A percentile compares a stretch with the other conserved stretches of the same genome.
These are phyloP conservation scores for Kurtzmaniella natalensis DNA, from an alignment of 1,139 yeast genomes.

Conservation along the genomic window DNA sequence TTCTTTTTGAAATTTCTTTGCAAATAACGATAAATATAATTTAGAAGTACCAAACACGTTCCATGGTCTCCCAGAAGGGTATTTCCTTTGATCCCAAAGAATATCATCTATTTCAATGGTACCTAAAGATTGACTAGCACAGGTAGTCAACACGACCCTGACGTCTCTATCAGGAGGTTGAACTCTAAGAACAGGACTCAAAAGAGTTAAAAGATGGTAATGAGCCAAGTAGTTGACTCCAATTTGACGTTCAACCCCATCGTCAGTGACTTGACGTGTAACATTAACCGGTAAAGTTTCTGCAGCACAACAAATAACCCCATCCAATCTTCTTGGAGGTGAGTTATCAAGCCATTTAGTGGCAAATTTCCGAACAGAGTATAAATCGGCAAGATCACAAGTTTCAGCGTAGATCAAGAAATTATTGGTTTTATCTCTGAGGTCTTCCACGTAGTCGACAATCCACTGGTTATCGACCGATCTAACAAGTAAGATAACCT, in stretches of 20 bases:
- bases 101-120: conserved; percentile 58
- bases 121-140: conserved; percentile 74
- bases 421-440: conserved; percentile 67
- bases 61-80: conserved; percentile 65
- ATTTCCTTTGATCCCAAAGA: conserved; percentile 57
- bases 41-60: conserved; percentile 79
- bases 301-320: conserved; percentile 83
- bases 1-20: conserved; percentile 68
- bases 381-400: conserved; percentile 72
- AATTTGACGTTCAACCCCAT: conserved; percentile 82
- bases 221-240: conserved; percentile 81
- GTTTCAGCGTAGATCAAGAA: conserved; percentile 80
- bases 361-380: conserved; percentile 84
- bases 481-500: conserved; percentile 68
- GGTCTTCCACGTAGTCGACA: conserved; percentile 71
- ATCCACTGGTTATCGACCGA: conserved; percentile 69
- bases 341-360: conserved; percentile 90
- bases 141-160: conserved; percentile 68
- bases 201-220: conserved; percentile 70
- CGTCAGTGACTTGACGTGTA: conserved; percentile 59
- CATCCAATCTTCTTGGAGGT: conserved; percentile 89
- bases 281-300: conserved; percentile 67
- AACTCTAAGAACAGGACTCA: conserved; percentile 75
- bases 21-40: conserved; percentile 67
- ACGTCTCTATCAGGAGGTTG: conserved; percentile 97